Evolutionary conservation across 2,329 filamentous ascomycete species (phyloP).

Genomic region (Colletotrichum echinochloae): DNA sequence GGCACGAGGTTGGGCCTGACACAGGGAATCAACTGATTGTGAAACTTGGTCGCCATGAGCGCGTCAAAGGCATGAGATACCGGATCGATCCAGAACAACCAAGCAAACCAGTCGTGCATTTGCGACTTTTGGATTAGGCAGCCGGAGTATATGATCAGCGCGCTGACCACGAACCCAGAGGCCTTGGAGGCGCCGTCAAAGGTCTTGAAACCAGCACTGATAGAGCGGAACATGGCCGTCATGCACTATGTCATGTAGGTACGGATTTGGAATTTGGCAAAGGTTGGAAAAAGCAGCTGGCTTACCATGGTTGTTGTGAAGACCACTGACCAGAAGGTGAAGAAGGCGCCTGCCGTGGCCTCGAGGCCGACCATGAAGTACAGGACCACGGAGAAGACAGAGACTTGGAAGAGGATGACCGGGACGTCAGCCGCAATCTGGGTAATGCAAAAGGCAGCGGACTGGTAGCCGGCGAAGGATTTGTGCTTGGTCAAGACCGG

Average conservation of each 20-base stretch:
- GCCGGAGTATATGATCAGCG: constrained; percentile 71
- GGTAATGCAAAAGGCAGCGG: constrained; percentile 69
- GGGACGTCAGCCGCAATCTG: constrained; percentile 67
- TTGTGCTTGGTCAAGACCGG: constrained; percentile 71
- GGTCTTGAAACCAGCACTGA: constrained; percentile 66
- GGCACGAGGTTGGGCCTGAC: constrained; percentile 63
- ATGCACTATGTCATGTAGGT: constrained; percentile 55
- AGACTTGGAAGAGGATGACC: constrained; percentile 68
- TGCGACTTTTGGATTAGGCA: constrained; percentile 71
- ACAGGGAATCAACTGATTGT: constrained; percentile 65
- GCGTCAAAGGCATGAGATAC: constrained; percentile 78
- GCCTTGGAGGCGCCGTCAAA: constrained; percentile 72
- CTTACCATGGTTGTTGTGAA: constrained; percentile 63
- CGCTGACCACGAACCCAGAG: constrained; percentile 62
- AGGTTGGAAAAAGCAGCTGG: background rate
- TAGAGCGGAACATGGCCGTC: constrained; percentile 68
- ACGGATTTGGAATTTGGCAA: background rate
- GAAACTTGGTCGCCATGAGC: constrained; percentile 78
- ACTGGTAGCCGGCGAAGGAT: constrained; percentile 68
- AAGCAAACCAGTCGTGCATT: constrained; percentile 73
- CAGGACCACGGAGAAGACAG: constrained; percentile 66
- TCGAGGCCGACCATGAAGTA: constrained; percentile 75
- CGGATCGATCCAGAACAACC: constrained; percentile 74
- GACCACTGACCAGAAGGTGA: constrained; percentile 70
- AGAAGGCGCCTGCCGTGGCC: constrained; percentile 64